phyloP scores from a whole-genome alignment of 352 stramenopile species.

The Phytopythium litorale region DNA sequence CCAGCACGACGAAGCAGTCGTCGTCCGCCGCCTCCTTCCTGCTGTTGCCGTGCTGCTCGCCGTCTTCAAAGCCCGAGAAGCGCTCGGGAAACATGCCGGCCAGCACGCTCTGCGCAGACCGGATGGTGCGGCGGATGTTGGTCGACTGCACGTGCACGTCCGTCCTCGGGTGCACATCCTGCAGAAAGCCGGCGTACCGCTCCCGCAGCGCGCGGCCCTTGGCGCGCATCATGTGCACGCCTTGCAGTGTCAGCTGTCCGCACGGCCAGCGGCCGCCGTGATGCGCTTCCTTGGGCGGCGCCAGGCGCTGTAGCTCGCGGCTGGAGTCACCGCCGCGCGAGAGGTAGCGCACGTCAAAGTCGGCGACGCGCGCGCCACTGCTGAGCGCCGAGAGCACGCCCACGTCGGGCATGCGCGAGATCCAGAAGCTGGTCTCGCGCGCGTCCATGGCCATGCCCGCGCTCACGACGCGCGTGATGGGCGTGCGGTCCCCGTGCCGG shows the following conservation, averaged over 20 bases:
- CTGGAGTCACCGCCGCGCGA: background rate
- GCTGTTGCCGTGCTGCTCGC: background rate
- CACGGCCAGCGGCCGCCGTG: slow-evolving; percentile 69
- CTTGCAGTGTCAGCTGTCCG: slow-evolving; percentile 67
- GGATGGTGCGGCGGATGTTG: slow-evolving; percentile 72
- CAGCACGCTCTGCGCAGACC: slow-evolving; percentile 65
- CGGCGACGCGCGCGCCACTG: slow-evolving; percentile 35
- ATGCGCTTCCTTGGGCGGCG: slow-evolving; percentile 30
- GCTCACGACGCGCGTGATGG: slow-evolving; percentile 55
- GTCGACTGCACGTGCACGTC: slow-evolving; percentile 74
- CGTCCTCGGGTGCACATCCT: slow-evolving; percentile 19
- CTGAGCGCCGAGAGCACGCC: slow-evolving; percentile 44
- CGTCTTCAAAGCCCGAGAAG: slow-evolving; percentile 21
- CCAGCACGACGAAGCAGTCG: slow-evolving; percentile 33
- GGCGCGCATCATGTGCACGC: slow-evolving; percentile 54
- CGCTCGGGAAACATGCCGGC: slow-evolving; percentile 58
- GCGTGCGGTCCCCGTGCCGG: slow-evolving; percentile 75
- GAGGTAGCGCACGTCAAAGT: slow-evolving; percentile 14
- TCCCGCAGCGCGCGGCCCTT: slow-evolving; percentile 44
- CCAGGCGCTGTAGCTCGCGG: background rate
- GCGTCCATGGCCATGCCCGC: slow-evolving; percentile 36
- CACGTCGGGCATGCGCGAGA: slow-evolving; percentile 39
- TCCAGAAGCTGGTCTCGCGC: slow-evolving; percentile 58
- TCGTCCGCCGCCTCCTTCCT: slow-evolving; percentile 1
- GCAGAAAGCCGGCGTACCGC: slow-evolving; percentile 39